Percentiles rank a stretch among this genome's conserved stretches.
Conservation (phyloP, 2,329 filamentous ascomycete species). For the Colletotrichum musae region DNA sequence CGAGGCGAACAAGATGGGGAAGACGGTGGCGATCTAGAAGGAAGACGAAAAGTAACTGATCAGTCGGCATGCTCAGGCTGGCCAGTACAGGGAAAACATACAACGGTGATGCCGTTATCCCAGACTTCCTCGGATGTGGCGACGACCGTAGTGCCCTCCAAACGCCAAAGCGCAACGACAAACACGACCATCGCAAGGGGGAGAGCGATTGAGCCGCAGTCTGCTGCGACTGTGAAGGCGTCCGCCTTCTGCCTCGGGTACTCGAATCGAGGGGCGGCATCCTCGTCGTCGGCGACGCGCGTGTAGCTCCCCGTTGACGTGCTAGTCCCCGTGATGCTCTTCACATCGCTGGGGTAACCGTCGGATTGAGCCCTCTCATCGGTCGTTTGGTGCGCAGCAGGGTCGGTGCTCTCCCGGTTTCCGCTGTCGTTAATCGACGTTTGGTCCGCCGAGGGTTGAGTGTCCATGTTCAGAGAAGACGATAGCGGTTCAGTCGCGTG, state of each 20-base stretch:
- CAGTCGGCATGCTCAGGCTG: not conserved
- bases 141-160: not conserved
- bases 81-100: not conserved
- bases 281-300: not conserved
- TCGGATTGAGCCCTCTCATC: too few species aligned
- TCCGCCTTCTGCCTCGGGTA: not conserved
- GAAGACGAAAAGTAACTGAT: not conserved
- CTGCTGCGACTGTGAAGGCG: not conserved
- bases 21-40: slow-evolving; percentile 43
- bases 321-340: not conserved
- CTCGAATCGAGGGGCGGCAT: not conserved
- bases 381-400: too few species aligned
- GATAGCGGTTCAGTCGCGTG: too few species aligned
- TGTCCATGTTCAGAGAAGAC: too few species aligned
- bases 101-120: not conserved
- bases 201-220: not conserved
- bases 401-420: too few species aligned
- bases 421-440: too few species aligned
- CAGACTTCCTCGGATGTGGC: not conserved
- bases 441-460: too few species aligned
- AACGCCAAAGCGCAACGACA: not conserved
- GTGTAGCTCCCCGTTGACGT: not conserved
- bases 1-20: slow-evolving; percentile 49
- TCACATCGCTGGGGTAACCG: not conserved
- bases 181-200: not conserved